phyloP scores from a whole-genome alignment of 345 rosid genomes.

The Firmiana major region DNA sequence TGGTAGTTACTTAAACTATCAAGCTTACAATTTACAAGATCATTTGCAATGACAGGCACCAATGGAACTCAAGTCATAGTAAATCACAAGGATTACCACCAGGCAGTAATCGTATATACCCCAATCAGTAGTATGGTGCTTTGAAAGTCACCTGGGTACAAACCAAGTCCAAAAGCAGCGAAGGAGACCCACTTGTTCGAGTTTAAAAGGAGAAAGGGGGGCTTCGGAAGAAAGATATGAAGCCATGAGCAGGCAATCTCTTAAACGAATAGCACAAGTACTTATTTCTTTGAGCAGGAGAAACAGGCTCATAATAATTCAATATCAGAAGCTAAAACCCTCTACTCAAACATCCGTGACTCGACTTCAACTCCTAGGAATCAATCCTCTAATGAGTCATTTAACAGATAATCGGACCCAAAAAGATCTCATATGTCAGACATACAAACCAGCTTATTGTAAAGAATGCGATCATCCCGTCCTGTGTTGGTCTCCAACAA shows the following conservation, averaged over 20 bases:
- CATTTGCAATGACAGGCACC: too few species aligned
- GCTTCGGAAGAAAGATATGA: too few species aligned
- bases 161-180: not conserved
- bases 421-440: conserved; percentile 21
- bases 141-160: too few species aligned
- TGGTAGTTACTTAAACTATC: too few species aligned
- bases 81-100: too few species aligned
- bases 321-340: not conserved
- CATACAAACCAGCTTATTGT: conserved; percentile 69
- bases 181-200: too few species aligned
- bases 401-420: not conserved
- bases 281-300: not conserved
- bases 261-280: not conserved
- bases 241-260: not conserved
- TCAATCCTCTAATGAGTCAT: not conserved
- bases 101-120: too few species aligned
- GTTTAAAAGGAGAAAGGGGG: too few species aligned
- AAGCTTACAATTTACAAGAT: too few species aligned
- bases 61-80: too few species aligned
- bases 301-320: not conserved
- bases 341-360: not conserved
- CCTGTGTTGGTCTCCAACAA: conserved; percentile 92
- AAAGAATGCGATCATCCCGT: conserved; percentile 86
- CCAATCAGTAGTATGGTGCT: too few species aligned
- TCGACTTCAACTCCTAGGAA: not conserved